Conservation (phyloP, 257 asterid genomes). For the Gentiana macrophylla region DNA sequence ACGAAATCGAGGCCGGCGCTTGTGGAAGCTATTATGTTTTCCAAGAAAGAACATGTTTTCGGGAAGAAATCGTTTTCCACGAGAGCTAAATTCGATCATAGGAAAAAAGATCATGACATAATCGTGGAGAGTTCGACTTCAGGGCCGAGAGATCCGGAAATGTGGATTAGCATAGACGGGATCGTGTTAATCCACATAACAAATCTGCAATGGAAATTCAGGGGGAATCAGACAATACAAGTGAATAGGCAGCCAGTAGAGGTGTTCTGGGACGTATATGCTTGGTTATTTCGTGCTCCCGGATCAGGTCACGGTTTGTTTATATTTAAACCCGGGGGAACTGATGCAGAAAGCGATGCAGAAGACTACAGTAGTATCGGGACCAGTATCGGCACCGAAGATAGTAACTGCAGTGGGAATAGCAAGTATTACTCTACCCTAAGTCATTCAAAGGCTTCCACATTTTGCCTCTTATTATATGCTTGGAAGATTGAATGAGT, state of each 20-base stretch:
- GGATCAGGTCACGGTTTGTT: constrained; percentile 62
- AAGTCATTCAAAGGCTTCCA: constrained; percentile 31
- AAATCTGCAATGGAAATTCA: constrained; percentile 91
- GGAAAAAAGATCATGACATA: constrained; percentile 61
- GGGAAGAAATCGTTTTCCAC: constrained; percentile 86
- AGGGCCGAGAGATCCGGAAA: constrained; percentile 73
- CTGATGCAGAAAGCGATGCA: constrained; percentile 34
- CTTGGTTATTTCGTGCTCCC: constrained; percentile 69
- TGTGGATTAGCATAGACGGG: constrained; percentile 99
- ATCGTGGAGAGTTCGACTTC: constrained; percentile 76
- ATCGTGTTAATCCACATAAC: constrained; percentile 67
- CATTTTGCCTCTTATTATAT: constrained; percentile 43
- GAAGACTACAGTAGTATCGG: constrained; percentile 28
- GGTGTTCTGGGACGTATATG: constrained; percentile 82
- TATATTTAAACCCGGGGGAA: constrained; percentile 61
- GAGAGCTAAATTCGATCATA: constrained; percentile 54
- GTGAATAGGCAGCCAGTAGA: constrained; percentile 72
- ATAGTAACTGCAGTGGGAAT: constrained; percentile 35
- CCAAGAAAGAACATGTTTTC: constrained; percentile 71
- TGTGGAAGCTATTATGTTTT: constrained; percentile 55
- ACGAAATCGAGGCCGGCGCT: constrained; percentile 62
- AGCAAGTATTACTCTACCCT: constrained; percentile 43
- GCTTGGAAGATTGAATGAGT: constrained; percentile 65
- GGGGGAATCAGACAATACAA: constrained; percentile 79
- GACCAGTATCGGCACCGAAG: constrained; percentile 12